Base-by-base conservation (phyloP, 1,139 yeast species). In the Keqinozyma sinolaborantium region DNA sequence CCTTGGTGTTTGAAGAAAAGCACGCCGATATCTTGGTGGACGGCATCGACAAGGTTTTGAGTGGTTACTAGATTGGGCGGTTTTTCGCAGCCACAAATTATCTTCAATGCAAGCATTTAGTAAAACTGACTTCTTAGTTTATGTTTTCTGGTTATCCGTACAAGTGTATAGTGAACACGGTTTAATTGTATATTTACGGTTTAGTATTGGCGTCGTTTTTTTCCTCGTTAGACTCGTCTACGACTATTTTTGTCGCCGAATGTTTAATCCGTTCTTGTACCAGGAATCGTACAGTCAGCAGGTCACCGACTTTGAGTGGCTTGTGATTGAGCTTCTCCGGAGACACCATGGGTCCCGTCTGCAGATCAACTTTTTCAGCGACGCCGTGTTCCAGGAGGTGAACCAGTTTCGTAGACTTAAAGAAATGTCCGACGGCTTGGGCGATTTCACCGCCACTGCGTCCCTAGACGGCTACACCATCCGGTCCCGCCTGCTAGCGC, bases 11-110 rank as follows among this genome's bases (percentile, higher is more conserved):
- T 52, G 84, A 76, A 48, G 64, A 73, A 50, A 72, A 73, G 45
- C 88, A 82, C 48, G 86, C 79, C 25, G 85, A 81, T 47, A 52
- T 81, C 14, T 70, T 82, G 23, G 55, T 82, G 37, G 66, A 56
- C 15, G 66, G 68, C 23, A 58, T 75, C 36, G 77, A 72, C 30
- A 64, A 70, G 49, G 70, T 72, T 25, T 59, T 76, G 43, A 56
- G 68, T n/a, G 40, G 51, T 20, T 61, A 61, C 38, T 60, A 56
- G 39, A 10, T 33, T 11, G 13, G 20, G 4, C 11, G 13, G 44
- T 21, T 42, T 37, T 21, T 47, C 38, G 15, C 16, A 13, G 27
- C 16, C 27, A 12, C 9, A 25, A 25, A 5, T 23, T 23, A 23
- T n/a, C 13, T 9, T 5, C 7, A 5, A 36, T 36, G 41, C 39